These are phyloP conservation scores for Starmera dryadoides DNA, from an alignment of 805 yeast genomes.

Conservation along the genomic window DNA sequence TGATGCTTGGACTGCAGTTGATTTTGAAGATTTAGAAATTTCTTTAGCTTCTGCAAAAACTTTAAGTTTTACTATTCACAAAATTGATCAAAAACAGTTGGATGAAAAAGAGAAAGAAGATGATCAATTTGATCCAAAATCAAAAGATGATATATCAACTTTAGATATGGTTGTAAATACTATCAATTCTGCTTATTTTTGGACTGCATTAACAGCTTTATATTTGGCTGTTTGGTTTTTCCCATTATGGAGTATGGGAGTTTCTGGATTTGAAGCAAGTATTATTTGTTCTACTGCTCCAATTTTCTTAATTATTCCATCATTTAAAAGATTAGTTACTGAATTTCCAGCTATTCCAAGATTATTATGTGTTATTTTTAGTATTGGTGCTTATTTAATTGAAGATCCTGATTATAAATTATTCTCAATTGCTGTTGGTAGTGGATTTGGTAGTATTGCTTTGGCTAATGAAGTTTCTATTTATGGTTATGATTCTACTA, in stretches of 20 bases:
- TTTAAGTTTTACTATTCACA: conserved; percentile 13
- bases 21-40: conserved; percentile 59
- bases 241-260: conserved; percentile 97
- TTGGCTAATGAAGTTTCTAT: conserved; percentile 30
- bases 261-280: conserved; percentile 89
- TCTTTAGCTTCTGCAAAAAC: conserved; percentile 12
- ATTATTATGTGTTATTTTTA: conserved; percentile 47
- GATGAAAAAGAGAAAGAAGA: neutral
- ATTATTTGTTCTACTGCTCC: conserved; percentile 49
- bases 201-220: conserved; percentile 79
- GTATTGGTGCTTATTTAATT: conserved; percentile 69
- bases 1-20: conserved; percentile 72
- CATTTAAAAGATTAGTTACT: conserved; percentile 31
- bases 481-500: conserved; percentile 15
- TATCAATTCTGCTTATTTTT: conserved; percentile 69
- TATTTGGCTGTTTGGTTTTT: conserved; percentile 92
- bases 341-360: conserved; percentile 48
- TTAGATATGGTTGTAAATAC: conserved; percentile 36
- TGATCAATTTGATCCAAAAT: conserved; percentile 13
- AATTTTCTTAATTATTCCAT: conserved; percentile 40
- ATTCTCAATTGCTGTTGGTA: conserved; percentile 57
- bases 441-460: conserved; percentile 53
- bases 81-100: too few species aligned
- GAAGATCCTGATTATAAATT: conserved; percentile 67
- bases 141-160: conserved; percentile 19